Evolutionary conservation across 2,329 filamentous ascomycete genomes (phyloP), one percentile per base, ranked within the genome.

Genomic region (Penicillium hesseltinei): DNA sequence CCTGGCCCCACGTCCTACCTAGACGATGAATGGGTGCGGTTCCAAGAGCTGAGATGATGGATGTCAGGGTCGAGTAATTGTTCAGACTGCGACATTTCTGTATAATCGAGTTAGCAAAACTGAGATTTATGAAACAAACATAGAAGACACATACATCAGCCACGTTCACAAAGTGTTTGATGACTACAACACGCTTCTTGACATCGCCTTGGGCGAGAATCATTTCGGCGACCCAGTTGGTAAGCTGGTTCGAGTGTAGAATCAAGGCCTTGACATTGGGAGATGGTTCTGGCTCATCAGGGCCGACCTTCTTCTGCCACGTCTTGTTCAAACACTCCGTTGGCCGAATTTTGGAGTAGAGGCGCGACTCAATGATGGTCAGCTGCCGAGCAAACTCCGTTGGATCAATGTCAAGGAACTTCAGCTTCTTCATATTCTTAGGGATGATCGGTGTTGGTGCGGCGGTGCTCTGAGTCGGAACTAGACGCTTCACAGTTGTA

Each of bases 221-320:
- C 94, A 99, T 97, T 75, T 97, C 93, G 31, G 94, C 94, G 50
- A 97, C 94, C 94, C 94, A 99, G 73, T 97, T 99, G 6, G 94
- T 99, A 81, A 99, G 87, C 75, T 97, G 93, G 70, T 99, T 99
- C 0, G 94, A 97, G 77, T 99, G 94, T 51, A 97, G 81, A 77
- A 99, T 99, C 61, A 99, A 82, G 10, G 92, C 90, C 77, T 97
- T 97, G 66, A 99, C 91, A 67, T 99, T 97, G 0, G 91, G 86
- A 10, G 94, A 92, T 35, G 92, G 90, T 68, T 96, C 92, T 2
- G 72, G 66, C 59, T 88, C 88, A 44, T 74, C 72, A 35, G 92
- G 89, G 9, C 80, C 84, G 57, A 95, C 82, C 80, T 97, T 97
- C 83, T 95, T 97, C 76, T 96, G 92, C 94, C 94, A 99, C 5